These are phyloP conservation scores for Aegle marmelos DNA, from an alignment of 345 rosid species.

Conservation along the genomic window DNA sequence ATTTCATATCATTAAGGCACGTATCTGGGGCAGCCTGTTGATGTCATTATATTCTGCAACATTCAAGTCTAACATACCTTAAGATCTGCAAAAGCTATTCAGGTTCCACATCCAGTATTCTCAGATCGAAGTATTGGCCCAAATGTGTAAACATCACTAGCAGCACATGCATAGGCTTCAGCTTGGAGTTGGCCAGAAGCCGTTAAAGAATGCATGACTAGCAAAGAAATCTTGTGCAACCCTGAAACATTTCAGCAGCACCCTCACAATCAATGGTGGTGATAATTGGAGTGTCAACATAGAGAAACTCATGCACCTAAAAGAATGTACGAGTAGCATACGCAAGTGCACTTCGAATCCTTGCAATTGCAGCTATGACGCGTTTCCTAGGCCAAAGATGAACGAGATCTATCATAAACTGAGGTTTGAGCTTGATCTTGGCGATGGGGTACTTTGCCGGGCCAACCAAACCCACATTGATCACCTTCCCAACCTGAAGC, in stretches of 20 bases:
- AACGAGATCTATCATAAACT: slow-evolving; percentile 64
- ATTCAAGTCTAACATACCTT: slow-evolving; percentile 41
- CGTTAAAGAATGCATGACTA: slow-evolving; percentile 80
- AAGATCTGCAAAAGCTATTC: slow-evolving; percentile 75
- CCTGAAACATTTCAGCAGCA: slow-evolving; percentile 97
- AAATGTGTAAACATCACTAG: slow-evolving; percentile 75
- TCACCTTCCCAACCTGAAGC: slow-evolving; percentile 65
- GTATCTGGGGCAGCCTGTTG: too few relatives aligned
- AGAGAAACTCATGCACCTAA: slow-evolving; percentile 63
- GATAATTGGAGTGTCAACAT: slow-evolving; percentile 74
- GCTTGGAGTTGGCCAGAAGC: slow-evolving; percentile 95
- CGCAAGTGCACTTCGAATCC: slow-evolving; percentile 85
- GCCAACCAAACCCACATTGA: slow-evolving; percentile 57
- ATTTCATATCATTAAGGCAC: too few relatives aligned
- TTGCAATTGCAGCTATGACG: slow-evolving; percentile 80
- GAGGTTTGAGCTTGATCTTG: slow-evolving; percentile 76
- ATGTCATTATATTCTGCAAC: not conserved
- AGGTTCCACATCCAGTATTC: slow-evolving; percentile 99
- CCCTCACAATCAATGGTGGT: slow-evolving; percentile 96
- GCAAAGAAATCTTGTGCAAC: slow-evolving; percentile 63
- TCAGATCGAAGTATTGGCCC: slow-evolving; percentile 94
- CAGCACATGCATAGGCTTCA: slow-evolving; percentile 80
- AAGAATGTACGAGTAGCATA: slow-evolving; percentile 83
- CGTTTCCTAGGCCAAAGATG: slow-evolving; percentile 82
- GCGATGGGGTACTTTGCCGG: slow-evolving; percentile 76